A percentile compares a stretch with the other conserved stretches of the same genome.
Conservation (phyloP, 768 basidiomycete genomes). For the Pisolithus marmoratus region DNA sequence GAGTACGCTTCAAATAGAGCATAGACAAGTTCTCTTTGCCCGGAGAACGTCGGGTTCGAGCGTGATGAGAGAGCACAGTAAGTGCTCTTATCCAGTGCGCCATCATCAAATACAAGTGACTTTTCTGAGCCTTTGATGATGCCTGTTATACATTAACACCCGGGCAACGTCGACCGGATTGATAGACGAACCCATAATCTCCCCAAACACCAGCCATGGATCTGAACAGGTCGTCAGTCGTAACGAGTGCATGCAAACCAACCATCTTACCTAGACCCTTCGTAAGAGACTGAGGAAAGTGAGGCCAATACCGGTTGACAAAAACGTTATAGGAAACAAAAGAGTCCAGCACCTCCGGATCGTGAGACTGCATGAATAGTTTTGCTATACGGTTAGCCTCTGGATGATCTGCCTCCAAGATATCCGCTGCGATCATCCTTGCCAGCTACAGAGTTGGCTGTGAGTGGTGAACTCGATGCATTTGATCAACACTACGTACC, state of each 20-base stretch:
- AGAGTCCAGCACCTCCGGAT: conserved; percentile 46
- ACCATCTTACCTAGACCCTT: conserved; percentile 2
- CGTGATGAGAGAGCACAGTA: conserved; percentile 50
- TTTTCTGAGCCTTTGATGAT: conserved; percentile 67
- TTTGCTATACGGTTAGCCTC: too few relatives aligned
- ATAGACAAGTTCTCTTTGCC: conserved; percentile 44
- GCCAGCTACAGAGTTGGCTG: conserved; percentile 10
- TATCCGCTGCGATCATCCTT: conserved; percentile 22
- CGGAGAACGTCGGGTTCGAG: conserved; percentile 49
- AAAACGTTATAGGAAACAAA: conserved; percentile 42
- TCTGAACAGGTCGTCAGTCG: conserved; percentile 32
- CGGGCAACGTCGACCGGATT: background rate
- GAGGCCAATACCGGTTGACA: conserved; percentile 46
- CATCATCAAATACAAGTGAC: conserved; percentile 29
- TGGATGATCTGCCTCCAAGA: conserved; percentile 6
- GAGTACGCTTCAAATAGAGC: conserved; percentile 48
- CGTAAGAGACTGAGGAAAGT: conserved; percentile 35
- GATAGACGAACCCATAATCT: conserved; percentile 48
- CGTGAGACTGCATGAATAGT: conserved; percentile 41
- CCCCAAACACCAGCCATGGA: conserved; percentile 56
- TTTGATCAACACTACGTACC: conserved; percentile 28
- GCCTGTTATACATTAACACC: conserved; percentile 25
- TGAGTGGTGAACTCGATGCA: background rate
- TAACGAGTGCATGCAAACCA: conserved; percentile 1
- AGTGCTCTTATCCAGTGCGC: conserved; percentile 36